Conservation (phyloP, 495 filamentous ascomycete species). For the Aspergillus homomorphus region DNA sequence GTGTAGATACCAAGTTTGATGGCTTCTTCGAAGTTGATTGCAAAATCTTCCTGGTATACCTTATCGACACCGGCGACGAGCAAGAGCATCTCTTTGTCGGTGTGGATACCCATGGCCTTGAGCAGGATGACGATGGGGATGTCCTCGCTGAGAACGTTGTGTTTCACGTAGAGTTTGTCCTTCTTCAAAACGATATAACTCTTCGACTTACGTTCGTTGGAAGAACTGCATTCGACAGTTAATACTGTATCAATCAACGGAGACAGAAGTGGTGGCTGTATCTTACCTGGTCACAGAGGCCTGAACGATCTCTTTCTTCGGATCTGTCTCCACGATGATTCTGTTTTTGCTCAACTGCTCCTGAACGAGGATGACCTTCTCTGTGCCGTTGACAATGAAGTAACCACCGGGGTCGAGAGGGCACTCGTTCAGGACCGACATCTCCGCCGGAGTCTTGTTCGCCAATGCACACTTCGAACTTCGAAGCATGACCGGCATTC, state of each 20-base stretch:
- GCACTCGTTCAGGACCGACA: constrained; percentile 88
- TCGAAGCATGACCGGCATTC: constrained; percentile 94
- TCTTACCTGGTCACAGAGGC: constrained; percentile 82
- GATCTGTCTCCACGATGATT: constrained; percentile 91
- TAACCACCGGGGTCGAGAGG: constrained; percentile 95
- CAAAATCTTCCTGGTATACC: constrained; percentile 87
- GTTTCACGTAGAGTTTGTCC: constrained; percentile 80
- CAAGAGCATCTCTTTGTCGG: constrained; percentile 89
- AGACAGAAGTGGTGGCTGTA: background rate
- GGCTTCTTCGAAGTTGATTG: constrained; percentile 90
- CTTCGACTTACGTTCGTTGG: constrained; percentile 95
- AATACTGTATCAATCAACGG: too few species aligned
- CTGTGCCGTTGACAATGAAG: constrained; percentile 95
- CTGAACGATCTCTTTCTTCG: constrained; percentile 86
- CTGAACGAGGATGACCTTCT: constrained; percentile 97
- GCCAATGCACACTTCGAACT: constrained; percentile 87
- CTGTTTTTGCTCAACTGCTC: constrained; percentile 98
- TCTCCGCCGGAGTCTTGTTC: constrained; percentile 74
- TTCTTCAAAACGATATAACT: constrained; percentile 93
- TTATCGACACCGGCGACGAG: constrained; percentile 81
- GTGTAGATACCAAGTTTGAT: constrained; percentile 77
- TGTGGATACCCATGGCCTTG: constrained; percentile 90
- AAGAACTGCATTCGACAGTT: constrained; percentile 79
- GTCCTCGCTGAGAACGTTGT: constrained; percentile 89
- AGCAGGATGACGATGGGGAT: constrained; percentile 89